phyloP scores from a whole-genome alignment of 2,329 filamentous ascomycete genomes.

The Aspergillus oerlinghausenensis region DNA sequence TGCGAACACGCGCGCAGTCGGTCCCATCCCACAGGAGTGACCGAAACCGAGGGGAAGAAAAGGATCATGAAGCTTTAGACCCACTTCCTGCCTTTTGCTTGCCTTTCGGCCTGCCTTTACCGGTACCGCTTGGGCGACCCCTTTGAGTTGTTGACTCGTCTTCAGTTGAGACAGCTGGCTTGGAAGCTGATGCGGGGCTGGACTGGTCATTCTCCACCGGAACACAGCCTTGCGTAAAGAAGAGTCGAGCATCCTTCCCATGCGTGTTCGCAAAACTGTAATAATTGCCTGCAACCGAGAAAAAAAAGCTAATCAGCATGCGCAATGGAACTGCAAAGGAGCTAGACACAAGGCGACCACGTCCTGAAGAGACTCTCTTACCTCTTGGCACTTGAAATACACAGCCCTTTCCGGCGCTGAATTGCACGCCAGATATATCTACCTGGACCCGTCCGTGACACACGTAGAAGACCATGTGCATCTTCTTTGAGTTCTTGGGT shows the following conservation, averaged over 20 bases:
- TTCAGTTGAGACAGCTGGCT: slow-evolving; percentile 18
- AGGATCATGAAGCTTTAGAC: slow-evolving; percentile 7
- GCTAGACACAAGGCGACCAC: not conserved
- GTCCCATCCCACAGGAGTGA: not conserved
- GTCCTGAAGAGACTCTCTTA: slow-evolving; percentile 46
- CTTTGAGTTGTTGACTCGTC: slow-evolving; percentile 15
- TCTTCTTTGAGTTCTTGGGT: slow-evolving; percentile 86
- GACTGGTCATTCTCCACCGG: slow-evolving; percentile 30
- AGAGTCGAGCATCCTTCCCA: slow-evolving; percentile 68
- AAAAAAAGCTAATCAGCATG: not conserved
- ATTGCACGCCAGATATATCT: slow-evolving; percentile 54
- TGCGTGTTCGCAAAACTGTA: slow-evolving; percentile 86
- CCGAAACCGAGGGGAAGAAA: not conserved
- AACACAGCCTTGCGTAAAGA: slow-evolving; percentile 87
- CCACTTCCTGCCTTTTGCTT: slow-evolving; percentile 26
- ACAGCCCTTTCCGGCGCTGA: slow-evolving; percentile 80
- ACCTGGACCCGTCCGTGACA: slow-evolving; percentile 77
- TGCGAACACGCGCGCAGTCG: not conserved
- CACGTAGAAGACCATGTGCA: slow-evolving; percentile 97
- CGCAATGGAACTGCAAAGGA: not conserved
- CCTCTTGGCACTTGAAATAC: slow-evolving; percentile 94
- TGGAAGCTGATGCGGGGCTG: slow-evolving; percentile 18
- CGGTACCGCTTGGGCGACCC: slow-evolving; percentile 11
- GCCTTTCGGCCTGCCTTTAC: slow-evolving; percentile 29
- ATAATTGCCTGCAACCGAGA: slow-evolving; percentile 67